Conservation (phyloP, 1,284 basidiomycete genomes). For the Pyrrhoderma noxium region DNA sequence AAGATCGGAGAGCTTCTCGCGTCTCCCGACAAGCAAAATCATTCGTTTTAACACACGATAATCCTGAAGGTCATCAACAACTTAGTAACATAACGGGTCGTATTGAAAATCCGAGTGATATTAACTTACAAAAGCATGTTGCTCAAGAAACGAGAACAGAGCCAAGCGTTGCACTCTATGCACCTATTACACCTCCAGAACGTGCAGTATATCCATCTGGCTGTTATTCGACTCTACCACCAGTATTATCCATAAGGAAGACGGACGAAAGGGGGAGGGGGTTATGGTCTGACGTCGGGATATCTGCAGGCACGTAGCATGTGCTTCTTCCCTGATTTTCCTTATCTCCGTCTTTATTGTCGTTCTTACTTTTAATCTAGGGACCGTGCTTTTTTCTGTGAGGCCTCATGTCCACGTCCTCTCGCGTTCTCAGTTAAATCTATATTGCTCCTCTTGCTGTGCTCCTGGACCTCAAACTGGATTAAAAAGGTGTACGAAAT, state of each 20-base stretch:
- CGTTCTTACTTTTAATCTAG: slow-evolving; percentile 31
- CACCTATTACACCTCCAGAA: neutral
- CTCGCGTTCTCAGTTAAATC: slow-evolving; percentile 52
- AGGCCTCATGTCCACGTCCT: slow-evolving; percentile 60
- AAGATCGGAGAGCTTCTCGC: slow-evolving; percentile 1
- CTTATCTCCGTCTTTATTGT: neutral
- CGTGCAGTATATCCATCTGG: neutral
- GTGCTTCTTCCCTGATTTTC: neutral
- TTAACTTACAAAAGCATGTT: no score
- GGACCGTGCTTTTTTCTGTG: slow-evolving; percentile 47
- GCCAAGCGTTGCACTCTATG: neutral
- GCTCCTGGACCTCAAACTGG: slow-evolving; percentile 29
- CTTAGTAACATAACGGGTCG: neutral
- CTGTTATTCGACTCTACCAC: slow-evolving; percentile 9
- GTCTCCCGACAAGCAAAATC: slow-evolving; percentile 10
- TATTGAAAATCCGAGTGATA: neutral
- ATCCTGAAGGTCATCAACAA: neutral
- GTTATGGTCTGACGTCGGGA: slow-evolving; percentile 27
- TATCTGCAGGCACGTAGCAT: slow-evolving; percentile 33
- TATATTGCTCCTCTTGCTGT: slow-evolving; percentile 66
- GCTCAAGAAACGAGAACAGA: neutral
- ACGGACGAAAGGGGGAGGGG: slow-evolving; percentile 23
- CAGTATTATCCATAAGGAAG: slow-evolving; percentile 4
- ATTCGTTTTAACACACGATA: neutral
- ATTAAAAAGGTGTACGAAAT: slow-evolving; percentile 65